Percentiles rank a stretch among this genome's conserved stretches.
phyloP scores from a whole-genome alignment of 2,329 filamentous ascomycete genomes.

The Trichoderma cornu-damae region DNA sequence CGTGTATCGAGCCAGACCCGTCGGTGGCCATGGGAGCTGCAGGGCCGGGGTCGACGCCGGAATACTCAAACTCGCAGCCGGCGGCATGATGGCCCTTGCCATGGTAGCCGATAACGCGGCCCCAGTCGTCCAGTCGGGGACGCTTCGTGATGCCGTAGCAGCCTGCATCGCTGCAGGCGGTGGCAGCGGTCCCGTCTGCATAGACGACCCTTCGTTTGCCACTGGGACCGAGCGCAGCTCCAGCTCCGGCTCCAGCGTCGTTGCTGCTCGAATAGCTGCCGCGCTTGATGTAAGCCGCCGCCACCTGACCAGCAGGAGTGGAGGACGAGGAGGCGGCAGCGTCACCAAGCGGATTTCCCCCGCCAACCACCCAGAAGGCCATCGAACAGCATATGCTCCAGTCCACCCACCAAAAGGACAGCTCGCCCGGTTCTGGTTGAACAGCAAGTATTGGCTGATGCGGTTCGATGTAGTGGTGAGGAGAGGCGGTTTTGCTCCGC shows the following conservation, averaged over 20 bases:
- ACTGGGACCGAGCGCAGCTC: constrained; percentile 2
- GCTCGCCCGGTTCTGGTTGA: neutral
- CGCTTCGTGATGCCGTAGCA: constrained; percentile 18
- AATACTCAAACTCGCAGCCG: constrained; percentile 10
- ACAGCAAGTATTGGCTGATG: constrained; percentile 1
- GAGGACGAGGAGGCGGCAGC: constrained; percentile 16
- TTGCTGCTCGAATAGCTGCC: neutral
- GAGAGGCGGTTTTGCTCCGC: constrained; percentile 10
- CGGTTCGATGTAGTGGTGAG: neutral
- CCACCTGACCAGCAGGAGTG: constrained; percentile 10
- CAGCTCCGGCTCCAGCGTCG: neutral
- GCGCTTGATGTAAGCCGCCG: constrained; percentile 15
- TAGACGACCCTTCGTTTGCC: constrained; percentile 18
- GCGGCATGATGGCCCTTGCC: constrained; percentile 10
- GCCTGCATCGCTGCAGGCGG: constrained; percentile 13
- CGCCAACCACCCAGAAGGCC: constrained; percentile 38
- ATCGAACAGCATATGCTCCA: constrained; percentile 35
- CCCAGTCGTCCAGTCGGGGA: constrained; percentile 18
- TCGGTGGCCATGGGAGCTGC: neutral
- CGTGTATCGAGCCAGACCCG: constrained; percentile 27
- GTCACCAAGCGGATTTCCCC: constrained; percentile 29
- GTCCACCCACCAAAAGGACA: constrained; percentile 5
- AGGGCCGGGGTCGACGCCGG: neutral
- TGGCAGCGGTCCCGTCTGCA: constrained; percentile 10
- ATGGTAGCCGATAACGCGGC: constrained; percentile 16